Percentiles rank a stretch among this genome's conserved stretches.
phyloP scores from a whole-genome alignment of 208 protist species.

The Porcisia deanei region DNA sequence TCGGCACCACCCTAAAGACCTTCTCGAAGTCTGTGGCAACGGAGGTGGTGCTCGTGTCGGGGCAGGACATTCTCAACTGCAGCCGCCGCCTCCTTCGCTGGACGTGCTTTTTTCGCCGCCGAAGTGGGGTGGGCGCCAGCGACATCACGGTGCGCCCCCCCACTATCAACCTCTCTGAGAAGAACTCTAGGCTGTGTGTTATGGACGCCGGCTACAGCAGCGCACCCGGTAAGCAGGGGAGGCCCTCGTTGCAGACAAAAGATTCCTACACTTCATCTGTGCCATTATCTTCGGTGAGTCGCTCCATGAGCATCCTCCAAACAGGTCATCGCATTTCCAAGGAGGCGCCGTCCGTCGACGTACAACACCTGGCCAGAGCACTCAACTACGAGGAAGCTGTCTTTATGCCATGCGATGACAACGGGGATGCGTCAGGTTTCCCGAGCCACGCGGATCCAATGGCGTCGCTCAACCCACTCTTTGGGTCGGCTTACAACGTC shows the following conservation, averaged over 20 bases:
- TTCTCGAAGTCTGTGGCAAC: constrained; percentile 51
- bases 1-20: constrained; percentile 34
- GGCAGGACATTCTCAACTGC: constrained; percentile 36
- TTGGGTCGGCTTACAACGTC: neutral
- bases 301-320: constrained; percentile 18
- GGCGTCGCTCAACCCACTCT: constrained; percentile 35
- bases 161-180: constrained; percentile 32
- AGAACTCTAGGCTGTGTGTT: constrained; percentile 28
- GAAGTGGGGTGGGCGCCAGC: constrained; percentile 6
- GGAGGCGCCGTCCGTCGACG: constrained; percentile 19
- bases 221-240: neutral
- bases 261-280: constrained; percentile 1
- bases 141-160: constrained; percentile 27
- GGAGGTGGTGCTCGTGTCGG: constrained; percentile 66
- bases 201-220: constrained; percentile 7
- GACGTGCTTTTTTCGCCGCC: constrained; percentile 57
- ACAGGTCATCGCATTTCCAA: constrained; percentile 13
- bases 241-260: constrained; percentile 1
- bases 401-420: constrained; percentile 25
- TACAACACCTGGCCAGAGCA: constrained; percentile 6
- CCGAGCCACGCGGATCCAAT: constrained; percentile 36
- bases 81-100: constrained; percentile 50
- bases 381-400: constrained; percentile 41
- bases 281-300: constrained; percentile 10
- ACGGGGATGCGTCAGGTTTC: constrained; percentile 5